Conservation (phyloP, 768 basidiomycete species). For the Hygrocybe coccinea region DNA sequence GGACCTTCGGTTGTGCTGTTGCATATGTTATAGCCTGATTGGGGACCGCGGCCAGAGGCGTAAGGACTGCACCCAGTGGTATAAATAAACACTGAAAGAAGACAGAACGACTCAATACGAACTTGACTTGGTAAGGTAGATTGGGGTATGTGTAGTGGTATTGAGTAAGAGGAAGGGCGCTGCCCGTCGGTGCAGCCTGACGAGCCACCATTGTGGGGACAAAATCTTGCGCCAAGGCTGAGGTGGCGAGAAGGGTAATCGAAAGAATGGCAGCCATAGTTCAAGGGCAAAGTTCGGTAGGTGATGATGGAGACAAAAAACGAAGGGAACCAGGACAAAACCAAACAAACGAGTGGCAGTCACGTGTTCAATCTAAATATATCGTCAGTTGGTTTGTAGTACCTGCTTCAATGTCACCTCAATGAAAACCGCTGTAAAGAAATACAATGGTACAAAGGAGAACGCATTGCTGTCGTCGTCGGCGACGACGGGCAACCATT, state of each 20-base stretch:
- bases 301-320: not conserved
- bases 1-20: constrained; percentile 55
- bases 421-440: too few species aligned
- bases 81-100: not conserved
- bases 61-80: not conserved
- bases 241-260: not conserved
- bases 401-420: too few species aligned
- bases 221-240: constrained; percentile 5
- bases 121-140: constrained; percentile 8
- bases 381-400: too few species aligned
- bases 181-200: not conserved
- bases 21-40: constrained; percentile 57
- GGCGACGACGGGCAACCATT: too few species aligned
- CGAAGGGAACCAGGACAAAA: not conserved
- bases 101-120: not conserved
- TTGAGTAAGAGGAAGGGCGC: not conserved
- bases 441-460: too few species aligned
- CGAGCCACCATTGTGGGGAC: not conserved
- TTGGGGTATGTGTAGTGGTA: constrained; percentile 5
- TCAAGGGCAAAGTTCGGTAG: not conserved
- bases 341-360: too few species aligned
- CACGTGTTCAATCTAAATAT: too few species aligned
- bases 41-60: constrained; percentile 52
- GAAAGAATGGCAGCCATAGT: constrained; percentile 7
- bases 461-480: too few species aligned